Conservation (phyloP, 768 basidiomycete genomes). For the Clavaria fumosa region DNA sequence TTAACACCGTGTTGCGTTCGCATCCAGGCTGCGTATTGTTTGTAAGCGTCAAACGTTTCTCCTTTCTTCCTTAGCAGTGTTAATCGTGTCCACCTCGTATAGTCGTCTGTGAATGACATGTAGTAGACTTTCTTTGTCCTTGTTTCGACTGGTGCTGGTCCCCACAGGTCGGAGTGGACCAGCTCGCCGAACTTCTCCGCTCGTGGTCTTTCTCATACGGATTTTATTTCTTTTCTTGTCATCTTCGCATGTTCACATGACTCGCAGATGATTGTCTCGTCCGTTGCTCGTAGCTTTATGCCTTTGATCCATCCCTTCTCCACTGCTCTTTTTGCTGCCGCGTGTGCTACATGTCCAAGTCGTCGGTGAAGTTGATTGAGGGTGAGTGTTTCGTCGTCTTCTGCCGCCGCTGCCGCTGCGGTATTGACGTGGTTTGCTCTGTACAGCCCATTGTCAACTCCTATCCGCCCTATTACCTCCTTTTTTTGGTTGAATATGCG, state of each 20-base stretch:
- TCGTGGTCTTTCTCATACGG: conserved; percentile 6
- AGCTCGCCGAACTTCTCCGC: conserved; percentile 6
- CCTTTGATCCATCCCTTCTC: conserved; percentile 13
- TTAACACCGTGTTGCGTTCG: conserved; percentile 13
- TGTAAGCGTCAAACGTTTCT: conserved; percentile 13
- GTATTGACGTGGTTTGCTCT: conserved; percentile 8
- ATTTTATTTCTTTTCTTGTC: conserved; percentile 9
- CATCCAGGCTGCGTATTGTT: conserved; percentile 15
- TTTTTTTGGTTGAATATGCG: conserved; percentile 13
- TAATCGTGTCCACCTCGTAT: conserved; percentile 8
- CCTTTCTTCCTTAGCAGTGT: conserved; percentile 13
- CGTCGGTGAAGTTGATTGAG: conserved; percentile 16
- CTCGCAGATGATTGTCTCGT: conserved; percentile 13
- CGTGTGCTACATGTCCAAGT: conserved; percentile 15
- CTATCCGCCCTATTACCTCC: conserved; percentile 11
- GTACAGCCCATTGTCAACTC: conserved; percentile 12
- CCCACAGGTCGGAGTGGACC: conserved; percentile 24
- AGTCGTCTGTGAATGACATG: conserved; percentile 18
- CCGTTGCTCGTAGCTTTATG: conserved; percentile 12
- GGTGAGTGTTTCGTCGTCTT: conserved; percentile 11
- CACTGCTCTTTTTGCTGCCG: conserved; percentile 12
- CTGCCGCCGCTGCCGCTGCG: conserved; percentile 7
- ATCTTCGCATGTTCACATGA: conserved; percentile 19
- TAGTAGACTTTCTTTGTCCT: conserved; percentile 14
- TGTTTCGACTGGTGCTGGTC: conserved; percentile 15